These are phyloP conservation scores for Paramecium sonneborni DNA, from an alignment of 73 alveolate genomes.

Conservation along the genomic window DNA sequence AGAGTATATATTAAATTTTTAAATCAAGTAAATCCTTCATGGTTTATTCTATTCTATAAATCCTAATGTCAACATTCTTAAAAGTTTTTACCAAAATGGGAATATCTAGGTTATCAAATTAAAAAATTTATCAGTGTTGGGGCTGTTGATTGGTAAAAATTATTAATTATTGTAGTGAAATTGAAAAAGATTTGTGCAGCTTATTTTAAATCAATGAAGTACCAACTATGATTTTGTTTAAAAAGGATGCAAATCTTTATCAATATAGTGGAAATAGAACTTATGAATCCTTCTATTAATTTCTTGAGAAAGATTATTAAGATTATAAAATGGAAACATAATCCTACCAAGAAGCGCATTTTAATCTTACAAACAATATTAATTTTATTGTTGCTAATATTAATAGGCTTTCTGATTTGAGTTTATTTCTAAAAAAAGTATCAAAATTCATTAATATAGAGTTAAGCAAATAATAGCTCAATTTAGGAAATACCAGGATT, in stretches of 20 bases:
- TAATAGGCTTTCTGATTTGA: neutral
- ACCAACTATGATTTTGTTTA: conserved; percentile 3
- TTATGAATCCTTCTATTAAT: neutral
- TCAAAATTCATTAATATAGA: neutral
- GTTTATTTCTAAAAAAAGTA: neutral
- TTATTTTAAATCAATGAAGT: neutral
- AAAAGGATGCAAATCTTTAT: neutral
- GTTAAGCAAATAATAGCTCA: neutral
- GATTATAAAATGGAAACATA: neutral
- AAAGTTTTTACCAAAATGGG: conserved; percentile 28
- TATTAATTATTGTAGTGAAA: neutral
- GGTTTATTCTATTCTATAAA: conserved; percentile 13
- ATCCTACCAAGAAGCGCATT: neutral
- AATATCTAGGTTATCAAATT: neutral
- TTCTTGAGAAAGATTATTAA: neutral
- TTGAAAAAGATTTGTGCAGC: neutral
- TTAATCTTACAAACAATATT: neutral
- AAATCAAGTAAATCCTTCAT: conserved; percentile 15
- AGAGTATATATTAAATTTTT: neutral
- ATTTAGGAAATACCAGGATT: neutral
- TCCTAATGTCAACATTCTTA: conserved; percentile 48
- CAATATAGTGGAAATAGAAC: conserved; percentile 32
- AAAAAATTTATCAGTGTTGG: neutral
- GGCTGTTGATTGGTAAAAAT: conserved; percentile 21
- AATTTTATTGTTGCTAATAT: neutral